Evolutionary conservation across 192 early-diverging fungal species (phyloP).

Genomic region (Coemansia aciculifera): DNA sequence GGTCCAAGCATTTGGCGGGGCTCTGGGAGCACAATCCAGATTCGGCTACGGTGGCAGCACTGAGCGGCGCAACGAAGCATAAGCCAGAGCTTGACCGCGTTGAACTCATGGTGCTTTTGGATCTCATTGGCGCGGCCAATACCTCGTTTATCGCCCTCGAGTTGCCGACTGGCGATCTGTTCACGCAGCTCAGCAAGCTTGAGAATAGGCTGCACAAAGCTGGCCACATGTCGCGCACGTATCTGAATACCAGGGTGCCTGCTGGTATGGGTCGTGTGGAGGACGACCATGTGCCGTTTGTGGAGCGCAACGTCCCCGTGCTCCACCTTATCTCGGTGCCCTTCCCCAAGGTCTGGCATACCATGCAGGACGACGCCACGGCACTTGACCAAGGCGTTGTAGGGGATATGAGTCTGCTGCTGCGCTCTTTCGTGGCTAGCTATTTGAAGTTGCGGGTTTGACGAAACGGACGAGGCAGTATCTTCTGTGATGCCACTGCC

Average conservation of each 20-base stretch:
- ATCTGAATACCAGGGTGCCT: slow-evolving; percentile 23
- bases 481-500: slow-evolving; percentile 1
- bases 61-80: slow-evolving; percentile 23
- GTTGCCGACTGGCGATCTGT: slow-evolving; percentile 64
- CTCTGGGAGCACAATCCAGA: slow-evolving; percentile 67
- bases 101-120: slow-evolving; percentile 84
- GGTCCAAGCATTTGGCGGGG: slow-evolving; percentile 80
- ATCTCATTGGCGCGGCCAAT: slow-evolving; percentile 72
- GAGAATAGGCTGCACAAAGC: slow-evolving; percentile 63
- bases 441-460: slow-evolving; percentile 61
- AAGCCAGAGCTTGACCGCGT: slow-evolving; percentile 66
- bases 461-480: slow-evolving; percentile 36
- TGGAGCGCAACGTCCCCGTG: slow-evolving; percentile 74
- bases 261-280: slow-evolving; percentile 56
- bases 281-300: slow-evolving; percentile 92
- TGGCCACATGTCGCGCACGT: slow-evolving; percentile 39
- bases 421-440: slow-evolving; percentile 77
- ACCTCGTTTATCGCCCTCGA: slow-evolving; percentile 54
- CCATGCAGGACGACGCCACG: slow-evolving; percentile 66
- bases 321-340: slow-evolving; percentile 84
- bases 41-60: slow-evolving; percentile 36
- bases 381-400: slow-evolving; percentile 65
- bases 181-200: slow-evolving; percentile 65
- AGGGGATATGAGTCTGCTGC: slow-evolving; percentile 74
- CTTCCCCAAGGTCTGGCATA: slow-evolving; percentile 92